phyloP scores from a whole-genome alignment of 345 rosid genomes.

The Camelina neglecta region DNA sequence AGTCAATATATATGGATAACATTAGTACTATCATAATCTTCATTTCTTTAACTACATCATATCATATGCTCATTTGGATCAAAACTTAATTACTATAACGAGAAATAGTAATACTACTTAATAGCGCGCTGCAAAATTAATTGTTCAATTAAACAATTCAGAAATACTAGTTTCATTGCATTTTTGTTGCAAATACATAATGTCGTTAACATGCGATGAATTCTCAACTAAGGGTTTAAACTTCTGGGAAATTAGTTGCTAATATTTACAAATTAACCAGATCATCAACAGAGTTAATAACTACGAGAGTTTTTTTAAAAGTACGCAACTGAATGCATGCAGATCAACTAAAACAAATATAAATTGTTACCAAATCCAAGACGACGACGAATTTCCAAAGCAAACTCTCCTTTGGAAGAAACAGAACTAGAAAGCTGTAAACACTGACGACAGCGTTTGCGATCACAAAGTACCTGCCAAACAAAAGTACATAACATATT shows the following conservation, averaged over 20 bases:
- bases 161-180: not conserved
- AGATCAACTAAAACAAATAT: not conserved
- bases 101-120: not conserved
- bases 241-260: not conserved
- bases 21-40: not conserved
- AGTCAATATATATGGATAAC: not conserved
- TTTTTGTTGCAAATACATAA: not conserved
- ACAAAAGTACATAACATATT: not conserved
- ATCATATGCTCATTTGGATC: not conserved
- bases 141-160: not conserved
- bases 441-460: slow-evolving; percentile 62
- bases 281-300: no score
- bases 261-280: slow-evolving; percentile 1
- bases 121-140: not conserved
- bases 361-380: slow-evolving; percentile 62
- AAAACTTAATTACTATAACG: not conserved
- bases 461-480: slow-evolving; percentile 74
- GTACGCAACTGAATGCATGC: not conserved
- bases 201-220: not conserved
- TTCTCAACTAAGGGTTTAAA: not conserved
- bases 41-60: not conserved
- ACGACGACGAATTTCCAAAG: slow-evolving; percentile 69
- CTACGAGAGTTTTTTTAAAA: no score
- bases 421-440: slow-evolving; percentile 67
- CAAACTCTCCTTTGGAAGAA: slow-evolving; percentile 60